Base-by-base conservation (phyloP, 495 filamentous ascomycete genomes). In the Aspergillus conjunctus region DNA sequence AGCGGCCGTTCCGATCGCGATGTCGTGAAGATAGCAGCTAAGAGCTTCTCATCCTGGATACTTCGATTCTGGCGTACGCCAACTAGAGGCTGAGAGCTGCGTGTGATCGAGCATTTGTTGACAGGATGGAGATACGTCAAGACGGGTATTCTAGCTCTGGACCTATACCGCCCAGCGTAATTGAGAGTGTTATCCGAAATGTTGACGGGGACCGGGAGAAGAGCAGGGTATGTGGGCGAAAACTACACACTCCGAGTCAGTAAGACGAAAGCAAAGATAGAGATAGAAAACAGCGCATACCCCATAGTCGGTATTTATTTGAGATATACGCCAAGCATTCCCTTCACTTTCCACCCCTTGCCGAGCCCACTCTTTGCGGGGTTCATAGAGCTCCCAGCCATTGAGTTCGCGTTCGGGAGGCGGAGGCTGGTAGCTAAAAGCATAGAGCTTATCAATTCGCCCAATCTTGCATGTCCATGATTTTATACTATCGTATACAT, bases 151-250 rank as follows among this genome's bases (percentile, higher is more conserved):
- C 94, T 85, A 49, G 86, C 85, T 51, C 91, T 83, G 0, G 94
- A 98, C 34, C 94, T 88, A 75, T 93, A 98, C 59, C 82, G 80
- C 60, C 90, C 90, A 11, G 93, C 95, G 69, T 99, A 97, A 61
- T 96, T 96, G 56, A 99, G 84, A 46, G 92, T 92, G 64, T 93
- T 98, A 74, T 99, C 94, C 43, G 94, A 98, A 65, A 99, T 95
- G 49, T 85, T 82, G 32, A 87, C 85, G 20, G 94, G 94, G 17
- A 98, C 91, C 26, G 85, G 85, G 12, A 99, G 82, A 20, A 96
- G 62, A 1, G 88, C 87, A 37, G 94, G 94, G 72, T 99, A 99
- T n/a, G 95, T 99, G 12, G 91, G 87, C 31, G 92, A 96, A 69
- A 97, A 98, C 87, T 90, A 59, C 33, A 67, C 7, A n/a, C 34